Conservation (phyloP, 1,284 basidiomycete genomes). For the Vanrija pseudolonga region DNA sequence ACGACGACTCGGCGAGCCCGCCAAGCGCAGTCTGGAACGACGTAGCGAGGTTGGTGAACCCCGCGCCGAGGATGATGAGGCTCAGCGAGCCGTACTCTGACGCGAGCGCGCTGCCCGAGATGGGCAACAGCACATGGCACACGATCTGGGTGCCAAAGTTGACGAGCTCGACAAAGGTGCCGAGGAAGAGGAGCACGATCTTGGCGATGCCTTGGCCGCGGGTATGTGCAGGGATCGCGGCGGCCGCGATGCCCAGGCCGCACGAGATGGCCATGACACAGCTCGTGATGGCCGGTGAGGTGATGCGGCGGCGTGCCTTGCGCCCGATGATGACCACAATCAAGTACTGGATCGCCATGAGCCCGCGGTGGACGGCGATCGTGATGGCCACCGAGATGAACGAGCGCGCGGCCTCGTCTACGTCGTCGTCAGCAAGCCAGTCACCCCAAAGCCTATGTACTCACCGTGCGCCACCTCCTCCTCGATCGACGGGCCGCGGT, state of each 20-base stretch:
- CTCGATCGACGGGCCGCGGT: background rate
- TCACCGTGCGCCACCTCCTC: background rate
- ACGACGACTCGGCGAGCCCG: background rate
- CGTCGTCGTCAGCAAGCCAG: background rate
- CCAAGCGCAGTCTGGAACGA: background rate
- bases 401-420: background rate
- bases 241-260: constrained; percentile 15
- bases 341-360: constrained; percentile 25
- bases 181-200: constrained; percentile 29
- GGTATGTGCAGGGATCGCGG: constrained; percentile 14
- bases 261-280: constrained; percentile 6
- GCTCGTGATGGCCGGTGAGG: background rate
- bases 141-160: background rate
- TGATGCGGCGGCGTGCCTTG: background rate
- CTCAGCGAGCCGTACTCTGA: constrained; percentile 32
- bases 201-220: constrained; percentile 10
- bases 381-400: constrained; percentile 27
- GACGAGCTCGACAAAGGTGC: constrained; percentile 20
- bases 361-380: constrained; percentile 12
- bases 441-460: background rate
- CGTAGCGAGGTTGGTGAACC: constrained; percentile 17
- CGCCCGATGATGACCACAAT: background rate
- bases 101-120: background rate
- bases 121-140: constrained; percentile 1
- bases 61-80: constrained; percentile 34